A percentile compares a stretch with the other conserved stretches of the same genome.
Conservation (phyloP, 2,329 filamentous ascomycete species). For the Cladophialophora yegresii region DNA sequence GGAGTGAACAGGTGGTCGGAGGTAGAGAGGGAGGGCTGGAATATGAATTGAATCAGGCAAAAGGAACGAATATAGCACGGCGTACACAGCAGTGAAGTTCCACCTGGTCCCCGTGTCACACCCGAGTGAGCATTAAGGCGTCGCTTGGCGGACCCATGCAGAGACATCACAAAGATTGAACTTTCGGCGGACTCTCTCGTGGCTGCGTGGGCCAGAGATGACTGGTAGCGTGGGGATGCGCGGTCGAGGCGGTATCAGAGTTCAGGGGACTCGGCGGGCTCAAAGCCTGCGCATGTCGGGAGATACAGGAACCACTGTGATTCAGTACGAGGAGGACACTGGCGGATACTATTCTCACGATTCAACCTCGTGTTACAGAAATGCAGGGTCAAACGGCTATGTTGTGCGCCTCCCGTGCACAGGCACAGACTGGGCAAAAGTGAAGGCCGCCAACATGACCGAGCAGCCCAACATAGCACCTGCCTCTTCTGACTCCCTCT, state of each 20-base stretch:
- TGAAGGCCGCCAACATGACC: background rate
- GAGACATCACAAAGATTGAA: background rate
- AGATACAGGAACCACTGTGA: background rate
- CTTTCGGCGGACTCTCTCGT: background rate
- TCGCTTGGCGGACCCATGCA: background rate
- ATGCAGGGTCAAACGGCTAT: background rate
- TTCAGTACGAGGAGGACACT: background rate
- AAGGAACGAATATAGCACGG: constrained; percentile 23
- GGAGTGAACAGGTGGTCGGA: constrained; percentile 1
- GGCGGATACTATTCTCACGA: background rate
- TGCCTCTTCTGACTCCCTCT: background rate
- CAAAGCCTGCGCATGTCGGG: background rate
- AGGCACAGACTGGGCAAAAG: background rate
- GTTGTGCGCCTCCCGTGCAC: background rate
- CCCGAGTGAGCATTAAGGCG: background rate
- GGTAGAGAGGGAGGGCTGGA: constrained; percentile 3
- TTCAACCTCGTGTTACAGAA: background rate
- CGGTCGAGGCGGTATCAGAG: background rate
- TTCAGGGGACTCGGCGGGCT: background rate
- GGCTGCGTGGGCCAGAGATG: background rate
- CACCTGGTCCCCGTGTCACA: constrained; percentile 3
- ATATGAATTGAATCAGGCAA: constrained; percentile 14
- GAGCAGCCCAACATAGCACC: background rate
- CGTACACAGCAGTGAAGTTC: background rate
- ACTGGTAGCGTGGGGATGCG: constrained; percentile 3